Evolutionary conservation across 1,284 basidiomycete genomes (phyloP), one percentile per base, ranked within the genome.

Genomic region (Athelia sp.): DNA sequence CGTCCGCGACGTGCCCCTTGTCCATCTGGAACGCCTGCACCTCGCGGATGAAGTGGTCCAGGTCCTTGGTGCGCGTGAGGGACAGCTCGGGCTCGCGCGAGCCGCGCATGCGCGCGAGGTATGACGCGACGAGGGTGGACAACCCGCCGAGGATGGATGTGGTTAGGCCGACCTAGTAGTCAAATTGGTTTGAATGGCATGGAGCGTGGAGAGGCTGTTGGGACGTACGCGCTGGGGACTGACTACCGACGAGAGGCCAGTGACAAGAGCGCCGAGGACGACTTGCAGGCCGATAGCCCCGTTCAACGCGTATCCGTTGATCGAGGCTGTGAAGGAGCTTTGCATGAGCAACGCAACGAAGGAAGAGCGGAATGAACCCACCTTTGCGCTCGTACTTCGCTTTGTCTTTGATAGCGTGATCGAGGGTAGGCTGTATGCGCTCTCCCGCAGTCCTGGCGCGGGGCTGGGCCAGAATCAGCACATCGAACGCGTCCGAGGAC

Each of bases 221-320:
- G 26, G 19, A 6, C 4, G 8, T n/a, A n/a, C 19, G 19, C 36
- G 8, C n/a, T 40, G 15, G 15, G 36, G 36, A 17, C 56, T 54
- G 1, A 67, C 61, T 10, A 69, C 69, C 10, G 71, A 71, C 8
- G 69, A 68, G 22, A 74, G 58, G 9, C 65, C 72, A 2, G 72
- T 74, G n/a, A 70, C 72, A 18, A 74, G 57, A 22, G 72, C 69
- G 10, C 71, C 72, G 15, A 74, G 52, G 8, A 73, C 46, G 36
- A 74, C 67, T 53, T 74, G 72, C 18, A 66, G 46, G 21, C 67
- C 70, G 45, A 73, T 70, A 3, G 71, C 72, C 21, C 57, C 38
- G 55, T 73, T 74, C 38, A 73, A 57, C 15, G 36, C 9, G 8
- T n/a, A 40, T 40, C 36, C 36, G 19, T 40, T 40, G 8, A 40